Percentiles rank a stretch among this genome's conserved stretches.
Evolutionary conservation across 305 asterid genomes (phyloP).

Genomic region (Solanum chacoense): DNA sequence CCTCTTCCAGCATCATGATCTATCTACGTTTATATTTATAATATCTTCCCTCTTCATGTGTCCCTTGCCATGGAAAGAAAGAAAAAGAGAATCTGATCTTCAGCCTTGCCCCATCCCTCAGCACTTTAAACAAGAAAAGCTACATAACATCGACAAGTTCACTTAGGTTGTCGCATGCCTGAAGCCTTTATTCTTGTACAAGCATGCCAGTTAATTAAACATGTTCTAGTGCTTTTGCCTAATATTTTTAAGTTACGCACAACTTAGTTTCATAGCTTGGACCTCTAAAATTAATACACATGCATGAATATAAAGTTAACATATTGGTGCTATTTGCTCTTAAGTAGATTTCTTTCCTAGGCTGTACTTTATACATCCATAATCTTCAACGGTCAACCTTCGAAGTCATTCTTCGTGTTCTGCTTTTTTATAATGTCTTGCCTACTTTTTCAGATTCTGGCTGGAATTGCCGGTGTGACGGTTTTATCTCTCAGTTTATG

Average conservation of each 20-base stretch:
- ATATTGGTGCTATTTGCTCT: background rate
- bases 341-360: background rate
- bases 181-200: background rate
- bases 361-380: background rate
- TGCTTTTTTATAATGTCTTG: background rate
- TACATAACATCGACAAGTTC: background rate
- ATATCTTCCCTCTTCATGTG: background rate
- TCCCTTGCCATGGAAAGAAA: background rate
- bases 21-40: background rate
- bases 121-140: background rate
- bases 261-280: background rate
- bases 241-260: background rate
- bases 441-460: conserved; percentile 49
- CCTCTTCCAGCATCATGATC: background rate
- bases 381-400: background rate
- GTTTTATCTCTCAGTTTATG: conserved; percentile 49
- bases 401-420: background rate
- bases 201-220: background rate
- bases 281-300: background rate
- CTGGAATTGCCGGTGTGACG: conserved; percentile 54
- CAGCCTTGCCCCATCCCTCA: background rate
- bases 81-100: background rate
- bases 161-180: background rate
- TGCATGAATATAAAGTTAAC: background rate
- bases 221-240: background rate